phyloP scores from a whole-genome alignment of 768 basidiomycete species.

The Termitomyces sp. region DNA sequence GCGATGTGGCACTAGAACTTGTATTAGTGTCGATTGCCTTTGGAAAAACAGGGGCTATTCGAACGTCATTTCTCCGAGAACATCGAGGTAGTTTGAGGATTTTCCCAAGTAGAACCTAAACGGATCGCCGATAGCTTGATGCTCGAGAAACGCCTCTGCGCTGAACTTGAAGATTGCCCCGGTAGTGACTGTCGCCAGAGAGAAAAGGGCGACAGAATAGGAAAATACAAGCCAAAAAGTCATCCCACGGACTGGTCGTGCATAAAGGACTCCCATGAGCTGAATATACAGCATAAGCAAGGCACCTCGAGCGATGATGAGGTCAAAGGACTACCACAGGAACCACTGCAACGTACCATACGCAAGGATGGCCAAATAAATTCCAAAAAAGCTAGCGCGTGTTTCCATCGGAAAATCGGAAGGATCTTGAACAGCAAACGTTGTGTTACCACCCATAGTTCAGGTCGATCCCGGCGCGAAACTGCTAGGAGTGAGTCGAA shows the following conservation, averaged over 20 bases:
- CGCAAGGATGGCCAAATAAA: conserved; percentile 24
- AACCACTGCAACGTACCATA: conserved; percentile 23
- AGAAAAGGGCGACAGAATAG: conserved; percentile 27
- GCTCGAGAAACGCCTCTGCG: conserved; percentile 24
- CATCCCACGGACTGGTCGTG: conserved; percentile 28
- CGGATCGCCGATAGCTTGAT: conserved; percentile 13
- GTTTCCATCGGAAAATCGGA: conserved; percentile 3
- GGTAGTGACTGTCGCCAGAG: conserved; percentile 25
- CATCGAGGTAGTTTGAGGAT: conserved; percentile 20
- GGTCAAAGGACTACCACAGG: not conserved
- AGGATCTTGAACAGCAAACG: not conserved
- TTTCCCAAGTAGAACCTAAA: conserved; percentile 11
- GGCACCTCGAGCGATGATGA: conserved; percentile 23
- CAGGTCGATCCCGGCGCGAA: not conserved
- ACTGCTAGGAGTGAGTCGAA: not conserved
- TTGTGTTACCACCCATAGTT: not conserved
- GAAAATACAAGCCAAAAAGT: conserved; percentile 28
- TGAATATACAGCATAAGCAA: conserved; percentile 35
- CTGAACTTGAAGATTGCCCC: conserved; percentile 26
- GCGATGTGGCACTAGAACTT: conserved; percentile 20
- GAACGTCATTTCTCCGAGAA: conserved; percentile 28
- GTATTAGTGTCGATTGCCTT: not conserved
- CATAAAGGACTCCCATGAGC: conserved; percentile 27
- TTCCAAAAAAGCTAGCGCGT: conserved; percentile 28
- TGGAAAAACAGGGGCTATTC: conserved; percentile 1